Evolutionary conservation across 129 eudicot genomes (phyloP).

Genomic region (Helianthus tuberosus): DNA sequence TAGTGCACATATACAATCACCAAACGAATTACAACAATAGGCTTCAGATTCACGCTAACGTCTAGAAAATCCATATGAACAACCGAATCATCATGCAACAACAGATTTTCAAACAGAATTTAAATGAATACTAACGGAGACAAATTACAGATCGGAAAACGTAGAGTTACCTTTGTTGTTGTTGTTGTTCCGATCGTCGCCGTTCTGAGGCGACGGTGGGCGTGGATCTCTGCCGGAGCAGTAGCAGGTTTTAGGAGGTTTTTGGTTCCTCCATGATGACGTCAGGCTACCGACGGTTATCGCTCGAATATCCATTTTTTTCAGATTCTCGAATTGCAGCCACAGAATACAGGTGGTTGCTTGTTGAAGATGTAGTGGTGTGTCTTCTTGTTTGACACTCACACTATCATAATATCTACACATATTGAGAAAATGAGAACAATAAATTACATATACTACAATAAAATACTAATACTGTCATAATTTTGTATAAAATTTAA

Average conservation of each 20-base stretch:
- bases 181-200: slow-evolving; percentile 44
- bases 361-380: neutral
- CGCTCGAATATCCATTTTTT: slow-evolving; percentile 57
- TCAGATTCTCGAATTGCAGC: slow-evolving; percentile 33
- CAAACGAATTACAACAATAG: neutral
- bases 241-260: slow-evolving; percentile 34
- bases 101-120: neutral
- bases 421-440: too few species aligned
- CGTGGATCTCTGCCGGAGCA: slow-evolving; percentile 43
- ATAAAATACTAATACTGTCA: too few species aligned
- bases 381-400: neutral
- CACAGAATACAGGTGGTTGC: slow-evolving; percentile 37
- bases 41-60: slow-evolving; percentile 22
- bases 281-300: slow-evolving; percentile 47
- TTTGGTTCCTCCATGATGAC: slow-evolving; percentile 40
- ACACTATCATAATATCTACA: too few species aligned
- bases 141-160: neutral
- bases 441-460: too few species aligned
- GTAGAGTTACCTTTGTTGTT: slow-evolving; percentile 39
- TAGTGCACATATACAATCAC: too few species aligned
- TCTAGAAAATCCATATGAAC: neutral
- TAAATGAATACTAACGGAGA: neutral
- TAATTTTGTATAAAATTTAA: too few species aligned
- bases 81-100: slow-evolving; percentile 12
- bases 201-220: slow-evolving; percentile 56